Percentiles rank a stretch among this genome's conserved stretches.
These are phyloP conservation scores for Rhizopus microsporus DNA, from an alignment of 371 early-diverging fungal genomes.

Conservation along the genomic window DNA sequence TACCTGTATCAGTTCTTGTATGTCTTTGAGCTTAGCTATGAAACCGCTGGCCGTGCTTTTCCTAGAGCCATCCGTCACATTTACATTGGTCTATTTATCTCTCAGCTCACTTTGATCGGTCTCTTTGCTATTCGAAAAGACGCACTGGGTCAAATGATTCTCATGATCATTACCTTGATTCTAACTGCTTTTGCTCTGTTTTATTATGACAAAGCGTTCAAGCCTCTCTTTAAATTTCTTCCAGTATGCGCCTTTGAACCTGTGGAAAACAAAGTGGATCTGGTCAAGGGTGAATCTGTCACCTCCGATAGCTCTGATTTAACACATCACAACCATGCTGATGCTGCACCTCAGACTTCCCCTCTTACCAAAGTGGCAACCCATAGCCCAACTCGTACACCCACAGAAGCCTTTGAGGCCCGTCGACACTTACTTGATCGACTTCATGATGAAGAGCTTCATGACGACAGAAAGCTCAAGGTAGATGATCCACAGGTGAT, in stretches of 20 bases:
- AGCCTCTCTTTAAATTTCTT: constrained; percentile 67
- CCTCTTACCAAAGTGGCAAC: constrained; percentile 8
- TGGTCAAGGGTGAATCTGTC: background rate
- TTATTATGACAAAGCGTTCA: constrained; percentile 64
- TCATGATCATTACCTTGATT: constrained; percentile 56
- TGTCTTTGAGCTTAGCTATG: constrained; percentile 63
- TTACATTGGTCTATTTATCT: constrained; percentile 69
- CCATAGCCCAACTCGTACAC: constrained; percentile 5
- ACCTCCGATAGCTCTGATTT: constrained; percentile 2
- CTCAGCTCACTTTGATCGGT: constrained; percentile 69
- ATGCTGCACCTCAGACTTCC: background rate
- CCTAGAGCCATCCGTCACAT: constrained; percentile 69
- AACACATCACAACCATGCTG: background rate
- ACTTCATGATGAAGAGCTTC: background rate
- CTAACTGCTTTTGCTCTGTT: constrained; percentile 50
- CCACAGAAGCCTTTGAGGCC: constrained; percentile 17
- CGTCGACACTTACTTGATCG: constrained; percentile 10
- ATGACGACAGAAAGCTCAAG: background rate
- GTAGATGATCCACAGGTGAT: constrained; percentile 9
- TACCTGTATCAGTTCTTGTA: constrained; percentile 83
- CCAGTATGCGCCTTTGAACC: constrained; percentile 43
- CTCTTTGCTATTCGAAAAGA: constrained; percentile 62
- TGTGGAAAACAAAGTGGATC: background rate
- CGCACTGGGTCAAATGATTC: constrained; percentile 49
- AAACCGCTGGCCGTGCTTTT: constrained; percentile 73